A percentile compares a stretch with the other conserved stretches of the same genome.
Evolutionary conservation across 257 asterid genomes (phyloP).

Genomic region (Penstemon newberryi): DNA sequence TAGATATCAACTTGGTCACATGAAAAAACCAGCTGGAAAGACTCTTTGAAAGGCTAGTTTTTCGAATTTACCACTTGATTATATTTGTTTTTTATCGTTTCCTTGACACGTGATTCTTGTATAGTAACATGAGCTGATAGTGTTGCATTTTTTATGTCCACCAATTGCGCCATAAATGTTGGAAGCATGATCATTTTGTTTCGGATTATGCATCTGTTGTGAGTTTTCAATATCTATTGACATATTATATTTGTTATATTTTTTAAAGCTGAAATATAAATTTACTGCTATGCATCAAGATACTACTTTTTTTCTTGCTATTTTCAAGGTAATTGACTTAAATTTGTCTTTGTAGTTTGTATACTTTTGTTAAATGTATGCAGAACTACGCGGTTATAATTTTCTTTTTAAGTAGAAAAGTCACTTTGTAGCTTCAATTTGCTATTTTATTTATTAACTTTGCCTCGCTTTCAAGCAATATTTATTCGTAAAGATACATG

Average conservation of each 20-base stretch:
- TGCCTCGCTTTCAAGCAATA: no score
- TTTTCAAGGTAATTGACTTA: slow-evolving; percentile 1
- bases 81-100: not conserved
- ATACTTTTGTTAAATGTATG: not conserved
- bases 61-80: not conserved
- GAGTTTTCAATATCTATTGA: slow-evolving; percentile 7
- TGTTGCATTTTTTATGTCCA: slow-evolving; percentile 15
- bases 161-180: slow-evolving; percentile 22
- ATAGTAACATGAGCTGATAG: slow-evolving; percentile 6
- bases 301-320: not conserved
- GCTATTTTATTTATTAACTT: no score
- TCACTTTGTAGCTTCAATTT: no score
- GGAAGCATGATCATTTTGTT: slow-evolving; percentile 28
- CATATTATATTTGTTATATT: slow-evolving; percentile 1
- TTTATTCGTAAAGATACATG: no score
- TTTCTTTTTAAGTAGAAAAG: no score
- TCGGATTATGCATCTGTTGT: slow-evolving; percentile 1
- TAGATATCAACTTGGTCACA: slow-evolving; percentile 28
- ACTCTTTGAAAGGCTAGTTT: not conserved
- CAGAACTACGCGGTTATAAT: not conserved
- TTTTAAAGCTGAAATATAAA: no score
- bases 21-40: slow-evolving; percentile 24
- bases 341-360: not conserved
- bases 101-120: slow-evolving; percentile 26
- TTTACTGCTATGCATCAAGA: not conserved